Base-by-base conservation (phyloP, 2,329 filamentous ascomycete genomes). In the Fusarium nodosum region DNA sequence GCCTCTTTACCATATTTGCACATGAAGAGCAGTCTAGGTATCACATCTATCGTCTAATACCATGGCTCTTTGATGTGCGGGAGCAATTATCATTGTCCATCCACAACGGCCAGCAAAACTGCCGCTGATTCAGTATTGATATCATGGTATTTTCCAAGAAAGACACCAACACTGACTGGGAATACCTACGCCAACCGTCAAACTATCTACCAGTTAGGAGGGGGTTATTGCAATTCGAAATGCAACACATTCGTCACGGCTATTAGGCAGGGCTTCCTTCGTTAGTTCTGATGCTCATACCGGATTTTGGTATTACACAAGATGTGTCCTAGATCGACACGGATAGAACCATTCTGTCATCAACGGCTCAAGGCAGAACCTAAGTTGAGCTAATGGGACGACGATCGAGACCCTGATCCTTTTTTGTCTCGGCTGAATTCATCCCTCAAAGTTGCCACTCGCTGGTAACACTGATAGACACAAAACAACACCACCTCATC, bases 341-440 rank as follows among this genome's bases (percentile, higher is more conserved):
- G 24, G 31, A 58, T 51, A 47, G 28, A 59, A 45, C 36, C 20
- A 33, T 41, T 63, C 20, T 59, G 65, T 47, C 33, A 60, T 54
- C 30, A 48, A 57, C 33, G 28, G 31, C 41, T 60, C 39, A 56
- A 61, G 55, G 24, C 45, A 63, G 62, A 62, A 64, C 45, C 55
- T 70, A 41, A 57, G 38, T 24, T 34, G 33, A 46, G 59, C 22
- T 33, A 41, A 51, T 24, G 33, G 34, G 41, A 20, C n/a, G 63
- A 36, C 39, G 66, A 70, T 60, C 54, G 47, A 64, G 66, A 70
- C 67, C 58, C 55, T 61, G 63, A 41, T 44, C 46, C 22, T 39
- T 42, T 56, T 24, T 30, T 36, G 24, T 51, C 33, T 38, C 45
- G 42, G 41, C 36, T 53, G 36, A 45, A 56, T 46, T 54, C 55